Evolutionary conservation across 257 asterid species (phyloP).

Genomic region (Solanum sitiens): DNA sequence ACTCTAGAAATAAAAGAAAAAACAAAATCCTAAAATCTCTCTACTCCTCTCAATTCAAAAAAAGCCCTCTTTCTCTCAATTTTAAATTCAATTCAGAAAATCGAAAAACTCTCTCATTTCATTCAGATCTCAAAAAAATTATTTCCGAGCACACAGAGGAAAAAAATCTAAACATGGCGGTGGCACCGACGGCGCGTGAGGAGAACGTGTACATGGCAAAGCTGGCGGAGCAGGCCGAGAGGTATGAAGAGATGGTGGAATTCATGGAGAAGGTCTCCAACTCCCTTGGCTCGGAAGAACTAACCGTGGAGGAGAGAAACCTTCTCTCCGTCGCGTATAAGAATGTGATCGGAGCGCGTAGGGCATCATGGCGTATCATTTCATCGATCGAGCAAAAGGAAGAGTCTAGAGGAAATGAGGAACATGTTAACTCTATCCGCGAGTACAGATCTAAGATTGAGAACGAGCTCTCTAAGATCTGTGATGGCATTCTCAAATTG

Average conservation of each 20-base stretch:
- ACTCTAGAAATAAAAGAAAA: background rate
- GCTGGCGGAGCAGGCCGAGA: slow-evolving; percentile 70
- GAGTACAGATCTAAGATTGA: slow-evolving; percentile 69
- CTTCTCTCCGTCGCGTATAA: slow-evolving; percentile 68
- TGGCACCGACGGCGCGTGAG: slow-evolving; percentile 38
- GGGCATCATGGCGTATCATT: slow-evolving; percentile 70
- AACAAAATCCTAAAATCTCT: slow-evolving; percentile 6
- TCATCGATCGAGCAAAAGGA: slow-evolving; percentile 77
- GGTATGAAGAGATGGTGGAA: slow-evolving; percentile 73
- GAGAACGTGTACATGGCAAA: slow-evolving; percentile 77
- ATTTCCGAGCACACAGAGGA: background rate
- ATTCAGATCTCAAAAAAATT: background rate
- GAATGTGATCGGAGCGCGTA: slow-evolving; percentile 63
- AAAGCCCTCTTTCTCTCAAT: background rate
- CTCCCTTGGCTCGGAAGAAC: slow-evolving; percentile 41
- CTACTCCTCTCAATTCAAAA: slow-evolving; percentile 2
- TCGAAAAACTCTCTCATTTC: background rate
- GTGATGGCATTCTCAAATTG: slow-evolving; percentile 68
- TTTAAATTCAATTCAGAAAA: background rate
- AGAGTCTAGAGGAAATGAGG: slow-evolving; percentile 77
- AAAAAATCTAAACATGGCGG: slow-evolving; percentile 8
- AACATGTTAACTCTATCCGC: slow-evolving; percentile 43
- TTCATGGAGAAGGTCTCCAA: slow-evolving; percentile 61
- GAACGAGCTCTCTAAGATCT: slow-evolving; percentile 47
- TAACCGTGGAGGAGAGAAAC: slow-evolving; percentile 62